Base-by-base conservation (phyloP, 208 protist species). In the Leishmania tarentolae region DNA sequence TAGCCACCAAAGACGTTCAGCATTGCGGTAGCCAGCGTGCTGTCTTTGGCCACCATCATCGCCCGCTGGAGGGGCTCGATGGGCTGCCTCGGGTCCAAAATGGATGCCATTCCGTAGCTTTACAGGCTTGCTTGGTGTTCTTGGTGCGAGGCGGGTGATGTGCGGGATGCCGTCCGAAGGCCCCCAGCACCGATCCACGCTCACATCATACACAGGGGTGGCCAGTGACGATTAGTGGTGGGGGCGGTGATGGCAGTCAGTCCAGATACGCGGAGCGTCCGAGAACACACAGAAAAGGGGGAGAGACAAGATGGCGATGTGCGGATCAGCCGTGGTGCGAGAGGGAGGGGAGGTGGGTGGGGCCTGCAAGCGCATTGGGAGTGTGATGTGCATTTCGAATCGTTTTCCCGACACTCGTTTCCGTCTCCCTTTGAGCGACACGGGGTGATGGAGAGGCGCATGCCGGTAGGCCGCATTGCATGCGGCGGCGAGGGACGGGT, bases 1-100 rank as follows among this genome's bases (percentile, higher is more conserved):
- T 97, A 98, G 68, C 95, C 95, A 46, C 89, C 94, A 6, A 90
- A 80, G 13, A 95, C 92, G 65, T 89, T 94, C 80, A 92, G 79
- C 37, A 86, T 40, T 4, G 92, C 92, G 0, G 90, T 92, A 40
- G 88, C 76, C 35, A 97, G 73, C 7, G 92, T 94, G 76, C 84
- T 91, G 85, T 96, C 88, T 65, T 90, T 87, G 24, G 78, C 82
- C 37, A 93, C 17, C 82, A 88, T 87, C 87, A 95, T 88, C 42
- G 82, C 92, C 86, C 92, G 90, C 83, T 93, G 87, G 81, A 87
- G 88, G 37, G 89, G 88, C 50, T 95, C 91, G 50, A 88, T 75
- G 2, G 91, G 94, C 59, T 76, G 91, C 84, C 87, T 84, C 0
- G 83, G 81, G 28, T 96, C 92, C 42, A 97, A 88, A 69, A 97